These are phyloP conservation scores for Puccinia horiana DNA, from an alignment of 1,284 basidiomycete species.

Conservation along the genomic window DNA sequence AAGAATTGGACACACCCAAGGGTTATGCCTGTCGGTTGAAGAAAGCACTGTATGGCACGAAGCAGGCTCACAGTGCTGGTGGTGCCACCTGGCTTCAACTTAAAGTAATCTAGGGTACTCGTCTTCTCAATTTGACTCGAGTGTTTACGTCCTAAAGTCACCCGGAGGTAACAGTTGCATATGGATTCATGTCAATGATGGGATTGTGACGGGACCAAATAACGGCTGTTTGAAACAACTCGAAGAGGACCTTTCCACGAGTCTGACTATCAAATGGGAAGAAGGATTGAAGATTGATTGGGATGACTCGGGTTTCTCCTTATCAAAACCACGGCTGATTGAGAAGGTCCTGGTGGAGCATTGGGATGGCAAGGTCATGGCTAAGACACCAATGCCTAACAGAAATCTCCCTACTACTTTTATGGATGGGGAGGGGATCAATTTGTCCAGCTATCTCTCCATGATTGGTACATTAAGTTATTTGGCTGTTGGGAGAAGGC, in stretches of 20 bases:
- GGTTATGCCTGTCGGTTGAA: neutral
- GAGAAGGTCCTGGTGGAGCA: neutral
- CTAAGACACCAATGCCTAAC: neutral
- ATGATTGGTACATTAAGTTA: too few relatives aligned
- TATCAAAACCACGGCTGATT: neutral
- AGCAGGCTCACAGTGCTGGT: slow-evolving; percentile 2
- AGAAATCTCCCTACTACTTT: neutral
- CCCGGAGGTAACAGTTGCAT: neutral
- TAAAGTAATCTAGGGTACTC: neutral
- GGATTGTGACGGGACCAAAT: neutral
- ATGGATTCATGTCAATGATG: slow-evolving; percentile 22
- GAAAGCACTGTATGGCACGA: neutral
- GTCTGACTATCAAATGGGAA: neutral
- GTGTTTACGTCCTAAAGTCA: neutral
- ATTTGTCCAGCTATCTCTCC: neutral
- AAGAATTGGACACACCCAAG: neutral
- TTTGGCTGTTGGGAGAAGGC: too few relatives aligned
- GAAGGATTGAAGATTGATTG: neutral
- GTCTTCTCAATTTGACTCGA: neutral
- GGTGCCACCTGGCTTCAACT: neutral
- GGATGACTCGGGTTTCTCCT: neutral
- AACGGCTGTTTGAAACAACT: neutral
- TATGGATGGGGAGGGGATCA: neutral
- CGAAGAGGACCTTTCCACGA: neutral
- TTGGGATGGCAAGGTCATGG: neutral